These are phyloP conservation scores for Adansonia digitata DNA, from an alignment of 345 rosid species.

Conservation along the genomic window DNA sequence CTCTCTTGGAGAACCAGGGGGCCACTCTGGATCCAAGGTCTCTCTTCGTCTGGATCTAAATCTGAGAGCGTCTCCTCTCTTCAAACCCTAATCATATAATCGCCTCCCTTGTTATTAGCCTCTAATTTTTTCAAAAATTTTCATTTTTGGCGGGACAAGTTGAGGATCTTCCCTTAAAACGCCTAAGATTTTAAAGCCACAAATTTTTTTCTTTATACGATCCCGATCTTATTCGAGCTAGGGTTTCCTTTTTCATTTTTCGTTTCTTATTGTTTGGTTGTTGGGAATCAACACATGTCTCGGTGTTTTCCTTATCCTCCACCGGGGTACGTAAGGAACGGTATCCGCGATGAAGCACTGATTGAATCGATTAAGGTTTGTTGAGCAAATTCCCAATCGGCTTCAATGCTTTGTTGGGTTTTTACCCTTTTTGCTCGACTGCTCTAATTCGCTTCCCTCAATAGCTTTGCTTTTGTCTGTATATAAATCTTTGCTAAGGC, in stretches of 20 bases:
- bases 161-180: neutral
- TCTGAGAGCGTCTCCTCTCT: neutral
- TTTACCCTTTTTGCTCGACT: slow-evolving; percentile 1
- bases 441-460: neutral
- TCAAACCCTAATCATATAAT: slow-evolving; percentile 11
- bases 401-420: neutral
- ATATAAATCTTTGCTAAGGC: neutral
- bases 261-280: neutral
- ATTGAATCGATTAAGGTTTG: slow-evolving; percentile 62
- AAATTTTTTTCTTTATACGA: neutral
- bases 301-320: slow-evolving; percentile 65
- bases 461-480: neutral
- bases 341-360: slow-evolving; percentile 29
- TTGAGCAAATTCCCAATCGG: slow-evolving; percentile 33
- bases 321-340: slow-evolving; percentile 32
- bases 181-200: neutral
- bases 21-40: neutral
- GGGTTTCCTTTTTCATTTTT: neutral
- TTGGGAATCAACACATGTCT: slow-evolving; percentile 31
- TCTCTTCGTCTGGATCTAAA: neutral
- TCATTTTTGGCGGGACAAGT: slow-evolving; percentile 7
- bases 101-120: neutral
- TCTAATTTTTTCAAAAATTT: neutral
- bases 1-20: no score
- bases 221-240: neutral